These are phyloP conservation scores for Didymella sp. DNA, from an alignment of 2,329 filamentous ascomycete species.

Conservation along the genomic window DNA sequence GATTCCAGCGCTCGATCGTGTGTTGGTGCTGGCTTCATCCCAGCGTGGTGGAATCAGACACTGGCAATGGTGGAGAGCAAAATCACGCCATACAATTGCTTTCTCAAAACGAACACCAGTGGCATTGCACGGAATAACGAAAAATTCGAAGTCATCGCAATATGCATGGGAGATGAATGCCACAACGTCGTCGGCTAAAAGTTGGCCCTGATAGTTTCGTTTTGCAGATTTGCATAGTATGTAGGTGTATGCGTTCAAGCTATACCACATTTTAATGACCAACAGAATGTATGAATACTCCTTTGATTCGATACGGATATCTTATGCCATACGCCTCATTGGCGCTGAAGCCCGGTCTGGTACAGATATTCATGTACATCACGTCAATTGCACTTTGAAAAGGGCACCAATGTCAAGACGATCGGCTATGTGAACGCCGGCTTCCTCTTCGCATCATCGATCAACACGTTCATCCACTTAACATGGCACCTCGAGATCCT, in stretches of 20 bases:
- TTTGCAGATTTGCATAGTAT: not conserved
- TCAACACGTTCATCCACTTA: too few species aligned
- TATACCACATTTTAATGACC: not conserved
- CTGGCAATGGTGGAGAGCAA: conserved; percentile 8
- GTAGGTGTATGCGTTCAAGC: not conserved
- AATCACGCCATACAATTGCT: conserved; percentile 16
- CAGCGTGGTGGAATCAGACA: conserved; percentile 18
- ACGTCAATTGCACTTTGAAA: too few species aligned
- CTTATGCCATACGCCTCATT: too few species aligned
- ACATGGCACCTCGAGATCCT: too few species aligned
- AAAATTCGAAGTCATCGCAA: conserved; percentile 10
- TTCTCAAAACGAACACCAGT: conserved; percentile 8
- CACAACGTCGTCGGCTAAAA: not conserved
- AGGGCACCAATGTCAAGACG: too few species aligned
- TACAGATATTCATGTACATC: too few species aligned
- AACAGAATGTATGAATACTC: not conserved
- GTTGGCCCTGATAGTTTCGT: not conserved
- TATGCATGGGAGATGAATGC: conserved; percentile 5
- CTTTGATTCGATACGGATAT: too few species aligned
- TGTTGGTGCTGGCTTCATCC: conserved; percentile 15
- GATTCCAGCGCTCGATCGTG: not conserved
- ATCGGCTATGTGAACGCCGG: too few species aligned
- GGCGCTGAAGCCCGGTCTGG: too few species aligned
- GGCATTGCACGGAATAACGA: conserved; percentile 13
- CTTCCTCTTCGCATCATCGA: too few species aligned